A percentile compares a stretch with the other conserved stretches of the same genome.
Conservation (phyloP, 352 stramenopile genomes). For the Elongisporangium anandrum region DNA sequence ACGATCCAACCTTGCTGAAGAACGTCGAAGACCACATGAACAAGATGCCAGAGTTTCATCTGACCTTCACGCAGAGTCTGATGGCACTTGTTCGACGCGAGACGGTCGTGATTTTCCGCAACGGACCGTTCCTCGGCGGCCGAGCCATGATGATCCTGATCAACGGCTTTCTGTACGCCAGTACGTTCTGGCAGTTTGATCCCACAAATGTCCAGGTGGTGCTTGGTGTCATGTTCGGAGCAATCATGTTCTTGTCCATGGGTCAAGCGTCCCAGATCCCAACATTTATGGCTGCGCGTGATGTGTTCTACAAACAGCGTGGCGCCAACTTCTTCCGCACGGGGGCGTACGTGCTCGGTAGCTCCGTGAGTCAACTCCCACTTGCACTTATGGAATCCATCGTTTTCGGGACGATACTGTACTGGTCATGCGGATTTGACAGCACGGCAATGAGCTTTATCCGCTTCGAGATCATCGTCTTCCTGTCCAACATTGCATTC, state of each 20-base stretch:
- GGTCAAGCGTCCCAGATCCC: no score
- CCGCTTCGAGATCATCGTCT: slow-evolving; percentile 26
- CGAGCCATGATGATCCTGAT: slow-evolving; percentile 23
- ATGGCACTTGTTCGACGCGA: slow-evolving; percentile 39
- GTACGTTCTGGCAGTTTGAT: slow-evolving; percentile 28
- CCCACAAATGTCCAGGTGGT: slow-evolving; percentile 21
- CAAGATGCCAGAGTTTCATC: no score
- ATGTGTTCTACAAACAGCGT: slow-evolving; percentile 76
- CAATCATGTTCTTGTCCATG: slow-evolving; percentile 73
- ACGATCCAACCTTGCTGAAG: no score
- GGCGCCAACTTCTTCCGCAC: slow-evolving; percentile 76
- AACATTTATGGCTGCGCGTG: slow-evolving; percentile 54
- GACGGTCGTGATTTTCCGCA: slow-evolving; percentile 42
- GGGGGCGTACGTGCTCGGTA: slow-evolving; percentile 57
- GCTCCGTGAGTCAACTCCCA: slow-evolving; percentile 24
- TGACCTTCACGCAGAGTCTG: no score
- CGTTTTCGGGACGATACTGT: slow-evolving; percentile 73
- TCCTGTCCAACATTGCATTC: slow-evolving; percentile 32
- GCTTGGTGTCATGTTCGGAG: slow-evolving; percentile 67
- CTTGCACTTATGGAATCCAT: slow-evolving; percentile 41
- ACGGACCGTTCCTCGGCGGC: slow-evolving; percentile 24
- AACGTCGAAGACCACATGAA: no score
- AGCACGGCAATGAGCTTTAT: slow-evolving; percentile 16
- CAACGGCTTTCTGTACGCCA: slow-evolving; percentile 20
- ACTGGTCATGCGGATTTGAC: slow-evolving; percentile 72